These are phyloP conservation scores for Melastoma candidum DNA, from an alignment of 441 rosid species.

Conservation along the genomic window DNA sequence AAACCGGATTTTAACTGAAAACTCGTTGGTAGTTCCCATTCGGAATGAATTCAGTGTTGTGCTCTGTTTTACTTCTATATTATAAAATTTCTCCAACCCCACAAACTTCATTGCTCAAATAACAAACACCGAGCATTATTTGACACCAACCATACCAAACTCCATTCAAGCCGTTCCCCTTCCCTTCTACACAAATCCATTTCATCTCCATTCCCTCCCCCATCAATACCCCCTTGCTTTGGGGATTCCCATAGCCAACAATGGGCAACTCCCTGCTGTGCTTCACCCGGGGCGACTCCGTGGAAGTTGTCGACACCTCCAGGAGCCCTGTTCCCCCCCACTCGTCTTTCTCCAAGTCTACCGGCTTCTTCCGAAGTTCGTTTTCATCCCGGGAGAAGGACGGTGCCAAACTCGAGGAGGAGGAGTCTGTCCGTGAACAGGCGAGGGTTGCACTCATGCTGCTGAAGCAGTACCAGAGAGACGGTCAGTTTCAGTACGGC, in stretches of 20 bases:
- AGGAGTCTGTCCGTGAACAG: slow-evolving; percentile 16
- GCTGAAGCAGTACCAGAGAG: slow-evolving; percentile 18
- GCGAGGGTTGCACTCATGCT: slow-evolving; percentile 30
- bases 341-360: slow-evolving; percentile 13
- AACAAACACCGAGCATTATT: no score
- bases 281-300: slow-evolving; percentile 2
- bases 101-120: no score
- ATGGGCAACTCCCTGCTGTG: slow-evolving; percentile 26
- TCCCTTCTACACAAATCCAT: no score
- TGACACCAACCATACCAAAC: no score
- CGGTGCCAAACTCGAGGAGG: slow-evolving; percentile 2
- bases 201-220: no score
- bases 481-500: slow-evolving; percentile 11
- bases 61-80: no score
- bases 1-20: no score
- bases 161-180: no score
- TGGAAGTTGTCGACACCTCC: background rate
- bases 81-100: no score
- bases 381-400: background rate
- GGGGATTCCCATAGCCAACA: background rate
- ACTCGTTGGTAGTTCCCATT: no score
- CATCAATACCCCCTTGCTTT: no score
- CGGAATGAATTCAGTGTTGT: no score
- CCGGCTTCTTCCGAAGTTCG: background rate
- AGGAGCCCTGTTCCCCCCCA: background rate